Evolutionary conservation across 371 early-diverging fungal genomes (phyloP).

Genomic region (Coemansia sp.): DNA sequence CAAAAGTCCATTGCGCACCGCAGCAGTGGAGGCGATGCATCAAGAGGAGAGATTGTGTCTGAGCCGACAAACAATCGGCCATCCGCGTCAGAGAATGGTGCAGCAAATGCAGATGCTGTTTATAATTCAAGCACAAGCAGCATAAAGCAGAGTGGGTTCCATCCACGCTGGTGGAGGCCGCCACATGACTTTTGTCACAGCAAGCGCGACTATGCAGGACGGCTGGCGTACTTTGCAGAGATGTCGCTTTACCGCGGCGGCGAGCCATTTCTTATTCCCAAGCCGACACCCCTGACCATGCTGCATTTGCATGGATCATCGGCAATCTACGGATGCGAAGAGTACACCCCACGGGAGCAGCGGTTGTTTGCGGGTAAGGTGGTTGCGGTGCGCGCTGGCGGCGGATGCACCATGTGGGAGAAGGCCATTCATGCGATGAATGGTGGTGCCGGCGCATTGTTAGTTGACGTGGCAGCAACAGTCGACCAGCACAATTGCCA

Average conservation of each 20-base stretch:
- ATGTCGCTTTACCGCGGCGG: conserved; percentile 21
- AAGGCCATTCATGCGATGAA: conserved; percentile 46
- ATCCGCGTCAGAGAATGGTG: neutral
- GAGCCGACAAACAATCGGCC: conserved; percentile 2
- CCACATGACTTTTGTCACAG: conserved; percentile 11
- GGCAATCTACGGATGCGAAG: conserved; percentile 44
- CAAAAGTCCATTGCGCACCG: conserved; percentile 1
- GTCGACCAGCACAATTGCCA: neutral
- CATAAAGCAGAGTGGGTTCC: neutral
- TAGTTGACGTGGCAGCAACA: conserved; percentile 10
- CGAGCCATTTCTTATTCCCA: conserved; percentile 14
- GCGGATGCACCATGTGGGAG: conserved; percentile 44
- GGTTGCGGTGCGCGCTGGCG: conserved; percentile 37
- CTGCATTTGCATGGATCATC: conserved; percentile 27
- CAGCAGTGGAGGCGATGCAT: conserved; percentile 1
- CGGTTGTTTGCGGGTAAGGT: conserved; percentile 24
- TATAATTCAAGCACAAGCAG: conserved; percentile 1
- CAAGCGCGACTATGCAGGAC: conserved; percentile 40
- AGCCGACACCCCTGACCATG: conserved; percentile 33
- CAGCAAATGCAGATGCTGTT: neutral
- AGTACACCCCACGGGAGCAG: conserved; percentile 41
- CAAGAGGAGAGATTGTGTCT: neutral
- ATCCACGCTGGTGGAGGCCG: neutral
- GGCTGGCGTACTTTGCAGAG: conserved; percentile 46
- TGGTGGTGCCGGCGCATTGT: conserved; percentile 46